These are phyloP conservation scores for Serendipita sp. DNA, from an alignment of 768 basidiomycete genomes.

Conservation along the genomic window DNA sequence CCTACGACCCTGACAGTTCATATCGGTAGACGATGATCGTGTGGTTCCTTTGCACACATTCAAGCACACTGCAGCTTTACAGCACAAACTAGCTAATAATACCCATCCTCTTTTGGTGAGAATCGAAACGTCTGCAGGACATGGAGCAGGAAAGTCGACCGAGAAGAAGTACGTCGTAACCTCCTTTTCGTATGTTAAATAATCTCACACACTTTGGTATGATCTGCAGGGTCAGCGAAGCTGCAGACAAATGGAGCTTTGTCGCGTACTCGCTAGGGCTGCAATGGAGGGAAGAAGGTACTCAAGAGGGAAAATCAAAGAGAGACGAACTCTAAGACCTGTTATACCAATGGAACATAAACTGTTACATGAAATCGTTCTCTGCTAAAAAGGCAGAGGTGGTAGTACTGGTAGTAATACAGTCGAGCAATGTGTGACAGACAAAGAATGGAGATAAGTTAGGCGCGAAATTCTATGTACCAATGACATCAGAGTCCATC, in stretches of 20 bases:
- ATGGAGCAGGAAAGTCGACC: slow-evolving; percentile 66
- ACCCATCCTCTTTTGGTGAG: slow-evolving; percentile 57
- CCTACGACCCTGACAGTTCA: not conserved
- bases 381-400: too few relatives aligned
- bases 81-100: slow-evolving; percentile 46
- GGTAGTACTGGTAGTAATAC: too few relatives aligned
- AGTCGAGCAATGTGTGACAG: not conserved
- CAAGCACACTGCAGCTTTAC: slow-evolving; percentile 66
- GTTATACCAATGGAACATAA: too few relatives aligned
- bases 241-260: slow-evolving; percentile 64
- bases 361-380: too few relatives aligned
- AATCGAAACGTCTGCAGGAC: slow-evolving; percentile 65
- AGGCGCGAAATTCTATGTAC: not conserved
- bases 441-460: not conserved
- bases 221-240: slow-evolving; percentile 46
- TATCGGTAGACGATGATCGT: slow-evolving; percentile 51
- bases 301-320: not conserved
- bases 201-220: not conserved
- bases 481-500: too few relatives aligned
- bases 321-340: not conserved
- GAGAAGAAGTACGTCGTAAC: slow-evolving; percentile 34
- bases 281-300: slow-evolving; percentile 18
- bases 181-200: too few relatives aligned
- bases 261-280: slow-evolving; percentile 49
- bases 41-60: slow-evolving; percentile 80